These are phyloP conservation scores for Cercospora janseana DNA, from an alignment of 2,329 filamentous ascomycete genomes.

Conservation along the genomic window DNA sequence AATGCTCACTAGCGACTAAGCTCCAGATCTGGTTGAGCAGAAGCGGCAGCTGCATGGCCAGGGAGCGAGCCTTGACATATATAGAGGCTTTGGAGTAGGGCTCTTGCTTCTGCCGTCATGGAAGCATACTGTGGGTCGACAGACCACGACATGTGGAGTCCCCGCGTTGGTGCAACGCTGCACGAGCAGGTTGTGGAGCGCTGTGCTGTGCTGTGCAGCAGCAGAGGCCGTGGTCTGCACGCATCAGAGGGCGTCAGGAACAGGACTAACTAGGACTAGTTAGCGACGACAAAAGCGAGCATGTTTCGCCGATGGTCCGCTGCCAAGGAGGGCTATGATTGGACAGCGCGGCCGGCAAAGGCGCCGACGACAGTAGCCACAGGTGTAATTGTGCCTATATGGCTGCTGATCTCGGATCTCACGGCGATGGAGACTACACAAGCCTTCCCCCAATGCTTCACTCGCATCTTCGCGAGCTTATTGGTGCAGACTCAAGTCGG, in stretches of 20 bases:
- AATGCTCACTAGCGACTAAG: not conserved
- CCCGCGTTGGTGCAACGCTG: conserved; percentile 2
- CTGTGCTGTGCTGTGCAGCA: too few relatives aligned
- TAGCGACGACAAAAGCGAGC: not conserved
- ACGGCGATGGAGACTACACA: too few relatives aligned
- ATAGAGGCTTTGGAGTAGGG: not conserved
- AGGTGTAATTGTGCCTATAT: not conserved
- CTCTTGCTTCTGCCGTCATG: not conserved
- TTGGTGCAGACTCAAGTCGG: not conserved
- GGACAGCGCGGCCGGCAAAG: not conserved
- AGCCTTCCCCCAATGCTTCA: conserved; percentile 4
- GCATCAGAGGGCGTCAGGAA: too few relatives aligned
- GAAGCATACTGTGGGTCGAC: not conserved
- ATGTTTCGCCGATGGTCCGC: not conserved
- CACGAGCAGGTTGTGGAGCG: not conserved
- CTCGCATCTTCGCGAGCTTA: not conserved
- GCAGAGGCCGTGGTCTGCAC: too few relatives aligned
- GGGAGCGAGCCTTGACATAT: not conserved
- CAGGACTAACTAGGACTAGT: not conserved
- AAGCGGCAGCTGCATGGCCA: not conserved
- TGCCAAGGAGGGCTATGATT: not conserved
- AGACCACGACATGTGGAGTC: not conserved
- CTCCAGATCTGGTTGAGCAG: not conserved
- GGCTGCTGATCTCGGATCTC: too few relatives aligned
- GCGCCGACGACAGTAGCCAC: not conserved